Base-by-base conservation (phyloP, 495 filamentous ascomycete species). In the Aspergillus taichungensis region DNA sequence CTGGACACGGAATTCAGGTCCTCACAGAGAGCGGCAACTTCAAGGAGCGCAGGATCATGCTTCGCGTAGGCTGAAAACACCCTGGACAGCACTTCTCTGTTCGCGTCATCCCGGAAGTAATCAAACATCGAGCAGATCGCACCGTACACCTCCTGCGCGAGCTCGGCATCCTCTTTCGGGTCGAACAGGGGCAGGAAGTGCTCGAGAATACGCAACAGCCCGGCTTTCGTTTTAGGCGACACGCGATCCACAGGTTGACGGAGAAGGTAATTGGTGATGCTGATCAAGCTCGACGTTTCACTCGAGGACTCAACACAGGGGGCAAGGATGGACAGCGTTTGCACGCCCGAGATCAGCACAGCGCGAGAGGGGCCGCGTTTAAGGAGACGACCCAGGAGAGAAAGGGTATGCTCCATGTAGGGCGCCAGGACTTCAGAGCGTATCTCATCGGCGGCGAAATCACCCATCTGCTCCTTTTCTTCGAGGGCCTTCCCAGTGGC, bases 221-320 rank as follows among this genome's bases (percentile, higher is more conserved):
- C 81, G 13, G 82, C 80, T 64, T 98, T 98, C 2, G 82, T 85
- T 62, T 78, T 87, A 2, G 87, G 85, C 47, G 74, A 87, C 30
- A 98, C 87, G 49, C 82, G 75, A 37, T 83, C 79, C 11, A 82
- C 74, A 12, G 92, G 89, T 54, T 96, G 88, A 40, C 83, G 78
- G 10, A 98, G 76, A 28, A 98, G 75, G 63, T 85, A 91, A 6
- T 79, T 77, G 0, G 80, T 82, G 39, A 89, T 85, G 39, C 80
- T 79, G 28, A 92, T 73, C 40, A 95, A 67, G 50, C 82, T 83
- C 10, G 69, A 75, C n/a, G 83, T 78, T 51, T 87, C 81, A 37
- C 69, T 58, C 8, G 84, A 85, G 13, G 75, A 80, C 47, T 79
- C 68, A 31, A 91, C 82, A 49, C 88, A 76, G 6, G 84, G 80